These are phyloP conservation scores for Penicillium sclerotigenum DNA, from an alignment of 2,329 filamentous ascomycete species.

Conservation along the genomic window DNA sequence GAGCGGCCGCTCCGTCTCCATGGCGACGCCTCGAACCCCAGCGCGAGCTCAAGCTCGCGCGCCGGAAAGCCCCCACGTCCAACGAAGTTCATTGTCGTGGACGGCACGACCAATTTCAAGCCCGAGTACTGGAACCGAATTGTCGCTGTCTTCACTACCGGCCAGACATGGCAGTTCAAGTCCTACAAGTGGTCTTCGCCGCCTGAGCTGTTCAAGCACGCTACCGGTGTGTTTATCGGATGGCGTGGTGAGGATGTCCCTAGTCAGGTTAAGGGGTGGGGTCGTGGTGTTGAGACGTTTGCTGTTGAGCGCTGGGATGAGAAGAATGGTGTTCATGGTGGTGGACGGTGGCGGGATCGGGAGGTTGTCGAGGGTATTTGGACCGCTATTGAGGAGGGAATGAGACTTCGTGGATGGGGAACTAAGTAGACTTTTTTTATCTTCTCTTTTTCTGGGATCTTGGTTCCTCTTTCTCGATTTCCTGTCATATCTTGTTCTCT, in stretches of 20 bases:
- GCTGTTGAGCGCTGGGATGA: constrained; percentile 79
- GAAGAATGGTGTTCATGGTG: constrained; percentile 38
- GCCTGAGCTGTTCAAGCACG: constrained; percentile 83
- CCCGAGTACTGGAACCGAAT: constrained; percentile 96
- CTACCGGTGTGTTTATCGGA: constrained; percentile 82
- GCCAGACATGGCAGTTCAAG: constrained; percentile 98
- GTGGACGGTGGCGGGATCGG: constrained; percentile 72
- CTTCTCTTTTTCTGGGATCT: background rate
- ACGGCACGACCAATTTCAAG: constrained; percentile 90
- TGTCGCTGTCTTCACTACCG: constrained; percentile 94
- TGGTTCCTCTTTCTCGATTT: background rate
- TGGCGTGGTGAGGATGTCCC: constrained; percentile 83
- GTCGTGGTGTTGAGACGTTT: constrained; percentile 74
- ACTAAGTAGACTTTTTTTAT: constrained; percentile 22
- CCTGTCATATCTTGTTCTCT: constrained; percentile 7
- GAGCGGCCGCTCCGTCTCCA: constrained; percentile 67
- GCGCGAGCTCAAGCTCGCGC: constrained; percentile 16
- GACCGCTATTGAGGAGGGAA: constrained; percentile 81
- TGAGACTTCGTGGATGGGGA: constrained; percentile 78
- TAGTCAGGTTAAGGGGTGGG: constrained; percentile 76
- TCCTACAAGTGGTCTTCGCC: constrained; percentile 94
- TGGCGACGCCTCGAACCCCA: constrained; percentile 30
- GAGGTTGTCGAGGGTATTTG: constrained; percentile 93
- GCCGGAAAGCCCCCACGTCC: constrained; percentile 61
- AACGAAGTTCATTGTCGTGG: constrained; percentile 91